A percentile compares a stretch with the other conserved stretches of the same genome.
Conservation (phyloP, 2,329 filamentous ascomycete species). For the Phyllosticta ampelicida region DNA sequence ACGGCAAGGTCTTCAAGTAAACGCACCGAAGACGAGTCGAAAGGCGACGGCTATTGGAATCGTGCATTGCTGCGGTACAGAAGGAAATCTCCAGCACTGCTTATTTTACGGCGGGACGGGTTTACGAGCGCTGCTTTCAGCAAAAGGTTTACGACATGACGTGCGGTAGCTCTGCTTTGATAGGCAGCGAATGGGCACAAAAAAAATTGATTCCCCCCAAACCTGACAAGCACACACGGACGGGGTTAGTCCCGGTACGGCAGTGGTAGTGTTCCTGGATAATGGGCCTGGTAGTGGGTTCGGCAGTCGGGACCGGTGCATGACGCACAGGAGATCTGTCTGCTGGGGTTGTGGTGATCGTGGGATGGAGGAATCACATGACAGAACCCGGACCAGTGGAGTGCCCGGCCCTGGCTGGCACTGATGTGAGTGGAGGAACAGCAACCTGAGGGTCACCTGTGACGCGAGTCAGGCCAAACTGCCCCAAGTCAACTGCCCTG, state of each 20-base stretch:
- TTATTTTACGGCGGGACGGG: slow-evolving; percentile 8
- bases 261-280: slow-evolving; percentile 1
- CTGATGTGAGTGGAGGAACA: not conserved
- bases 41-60: not conserved
- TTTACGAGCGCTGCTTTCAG: slow-evolving; percentile 4
- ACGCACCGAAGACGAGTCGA: slow-evolving; percentile 15
- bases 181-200: not conserved
- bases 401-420: not conserved
- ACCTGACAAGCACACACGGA: not conserved
- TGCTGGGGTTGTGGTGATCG: slow-evolving; percentile 1
- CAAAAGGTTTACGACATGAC: slow-evolving; percentile 9
- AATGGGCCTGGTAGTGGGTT: not conserved
- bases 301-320: slow-evolving; percentile 3
- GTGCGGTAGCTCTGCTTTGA: slow-evolving; percentile 8
- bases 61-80: slow-evolving; percentile 7
- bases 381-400: not conserved
- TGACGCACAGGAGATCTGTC: slow-evolving; percentile 8
- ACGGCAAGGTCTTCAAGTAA: slow-evolving; percentile 99
- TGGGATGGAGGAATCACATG: not conserved
- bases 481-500: not conserved
- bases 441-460: not conserved
- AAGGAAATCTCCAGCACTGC: slow-evolving; percentile 1
- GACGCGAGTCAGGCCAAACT: not conserved
- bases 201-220: slow-evolving; percentile 5
- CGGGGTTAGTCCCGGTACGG: not conserved